Evolutionary conservation across 2,329 filamentous ascomycete species (phyloP), one percentile per base, ranked within the genome.

Genomic region (Claviceps sp.): DNA sequence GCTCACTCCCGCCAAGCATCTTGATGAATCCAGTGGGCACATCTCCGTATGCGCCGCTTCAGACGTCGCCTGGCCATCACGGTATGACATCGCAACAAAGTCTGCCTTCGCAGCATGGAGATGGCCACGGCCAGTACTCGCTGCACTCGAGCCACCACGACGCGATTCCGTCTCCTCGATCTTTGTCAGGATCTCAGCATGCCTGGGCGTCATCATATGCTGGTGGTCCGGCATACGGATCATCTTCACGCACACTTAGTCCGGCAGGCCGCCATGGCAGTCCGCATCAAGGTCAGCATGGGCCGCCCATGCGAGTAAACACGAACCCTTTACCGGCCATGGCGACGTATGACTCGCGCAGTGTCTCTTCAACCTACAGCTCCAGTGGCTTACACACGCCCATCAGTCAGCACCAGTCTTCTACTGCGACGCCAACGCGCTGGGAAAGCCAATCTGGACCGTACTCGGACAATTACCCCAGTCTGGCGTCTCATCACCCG

Each of bases 101-200:
- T 45, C 54, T 65, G 10, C 51, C 57, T 1, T 61, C 62, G 4
- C 61, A 64, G 26, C 60, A 61, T 22, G 53, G 56, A n/a, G 66
- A 70, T 26, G 51, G 60, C 39, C 66, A 69, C 51, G 52, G 59
- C 37, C 68, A 68, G 34, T 71, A 70, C 65, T 51, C 72, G 63
- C 55, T 74, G 64, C 58, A 67, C 60, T 50, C 70, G 61, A 57
- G 69, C 57, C 71, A 76, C 43, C 68, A 74, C 44, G 75, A 79
- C 45, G 65, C 71, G 4, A 70, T 80, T 34, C 68, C 74, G 0
- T 80, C 76, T 8, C 76, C 77, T 0, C 68, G 77, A 1, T 76
- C 76, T 2, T 64, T 80, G 2, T 69, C 73, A 0, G 73, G 73
- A 2, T 70, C 70, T 1, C 67, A 71, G 4, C 64, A 73, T 1